These are phyloP conservation scores for Pythium phragmiticola DNA, from an alignment of 352 stramenopile genomes.

Conservation along the genomic window DNA sequence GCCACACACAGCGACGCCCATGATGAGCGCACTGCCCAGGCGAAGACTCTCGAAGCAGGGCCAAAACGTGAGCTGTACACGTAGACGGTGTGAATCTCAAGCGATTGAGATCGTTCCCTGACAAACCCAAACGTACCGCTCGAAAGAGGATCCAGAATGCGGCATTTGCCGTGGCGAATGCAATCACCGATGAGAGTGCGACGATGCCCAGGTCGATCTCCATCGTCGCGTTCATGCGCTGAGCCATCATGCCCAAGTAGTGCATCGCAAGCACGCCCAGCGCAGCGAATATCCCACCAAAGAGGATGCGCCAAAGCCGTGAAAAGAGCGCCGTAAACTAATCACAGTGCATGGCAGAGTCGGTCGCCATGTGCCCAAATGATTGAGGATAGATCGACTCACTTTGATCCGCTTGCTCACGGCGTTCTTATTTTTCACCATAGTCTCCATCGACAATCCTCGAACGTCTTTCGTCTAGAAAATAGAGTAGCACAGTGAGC, in stretches of 20 bases:
- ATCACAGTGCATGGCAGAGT: not conserved
- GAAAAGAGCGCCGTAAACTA: constrained; percentile 59
- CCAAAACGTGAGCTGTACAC: constrained; percentile 55
- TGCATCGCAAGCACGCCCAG: constrained; percentile 49
- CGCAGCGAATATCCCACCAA: constrained; percentile 50
- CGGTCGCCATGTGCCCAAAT: too few species aligned
- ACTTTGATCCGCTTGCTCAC: constrained; percentile 54
- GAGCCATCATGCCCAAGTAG: constrained; percentile 68
- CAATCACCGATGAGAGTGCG: constrained; percentile 49
- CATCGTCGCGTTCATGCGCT: constrained; percentile 51
- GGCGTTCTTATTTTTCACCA: constrained; percentile 44
- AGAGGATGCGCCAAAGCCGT: constrained; percentile 45
- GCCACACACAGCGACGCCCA: constrained; percentile 67
- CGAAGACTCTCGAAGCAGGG: constrained; percentile 53
- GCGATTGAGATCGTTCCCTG: not conserved
- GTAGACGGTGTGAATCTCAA: not conserved
- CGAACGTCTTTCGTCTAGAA: constrained; percentile 37
- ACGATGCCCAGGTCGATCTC: constrained; percentile 42
- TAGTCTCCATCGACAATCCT: constrained; percentile 42
- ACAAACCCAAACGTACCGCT: constrained; percentile 27
- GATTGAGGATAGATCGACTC: not conserved
- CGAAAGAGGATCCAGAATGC: constrained; percentile 77
- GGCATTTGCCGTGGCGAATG: constrained; percentile 57
- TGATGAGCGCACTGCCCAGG: constrained; percentile 60
- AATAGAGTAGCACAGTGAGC: not conserved